Base-by-base conservation (phyloP, 768 basidiomycete genomes). In the Harrya chromipes region DNA sequence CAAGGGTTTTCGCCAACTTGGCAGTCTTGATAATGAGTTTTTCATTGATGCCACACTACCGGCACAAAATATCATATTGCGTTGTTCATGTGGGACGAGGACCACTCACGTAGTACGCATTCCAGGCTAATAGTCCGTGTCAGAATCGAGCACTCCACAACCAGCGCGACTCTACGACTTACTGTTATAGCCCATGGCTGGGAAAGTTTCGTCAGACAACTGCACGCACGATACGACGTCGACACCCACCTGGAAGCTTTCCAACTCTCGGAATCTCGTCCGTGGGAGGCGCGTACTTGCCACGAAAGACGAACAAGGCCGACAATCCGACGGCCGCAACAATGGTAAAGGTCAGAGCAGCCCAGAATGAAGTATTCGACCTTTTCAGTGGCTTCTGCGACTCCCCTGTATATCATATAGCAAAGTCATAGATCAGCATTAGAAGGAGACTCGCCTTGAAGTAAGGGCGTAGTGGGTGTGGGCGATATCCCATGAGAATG, bases 161-260 rank as follows among this genome's bases (percentile, higher is more conserved):
- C 53, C 16, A 34, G 19, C 17, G 38, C 20, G 31, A 57, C 16
- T 16, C 2, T 16, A 35, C 46, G 43, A 56, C 79, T 60, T 41
- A 84, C 82, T 84, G 54, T 85, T 85, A 55, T 80, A 85, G 3
- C 82, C 83, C 71, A 84, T 70, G 17, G 77, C 82, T 84, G 35
- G 2, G 21, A 35, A 9, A 16, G 9, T 10, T 13, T 20, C n/a
- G 27, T 57, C 34, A 60, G 38, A 52, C 26, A 9, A 13, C 27
- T 4, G 6, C 4, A 7, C 20, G 4, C 24, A 26, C 31, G 33
- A 11, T 13, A 40, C 21, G 12, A 16, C 33, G 16, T 36, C 37
- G 12, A 42, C 20, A 36, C 66, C 50, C 56, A 71, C 71, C 68
- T 37, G 72, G 72, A 46, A 74, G 61, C 54, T 60, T 70, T 3